Evolutionary conservation across 768 basidiomycete species (phyloP).

Genomic region (Cytidiella melzeri): DNA sequence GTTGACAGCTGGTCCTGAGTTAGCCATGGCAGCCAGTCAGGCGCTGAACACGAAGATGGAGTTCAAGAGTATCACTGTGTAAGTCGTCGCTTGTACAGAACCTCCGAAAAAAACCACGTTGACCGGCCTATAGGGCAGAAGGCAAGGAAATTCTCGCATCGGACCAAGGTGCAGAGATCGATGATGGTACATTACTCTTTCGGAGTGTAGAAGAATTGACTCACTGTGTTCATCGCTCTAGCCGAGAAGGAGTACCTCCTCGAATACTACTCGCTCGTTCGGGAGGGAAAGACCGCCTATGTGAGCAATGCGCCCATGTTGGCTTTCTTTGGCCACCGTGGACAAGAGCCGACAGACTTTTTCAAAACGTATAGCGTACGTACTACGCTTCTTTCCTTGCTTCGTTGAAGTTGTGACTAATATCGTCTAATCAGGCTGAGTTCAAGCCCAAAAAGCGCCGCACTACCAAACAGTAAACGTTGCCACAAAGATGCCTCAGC

Average conservation of each 20-base stretch:
- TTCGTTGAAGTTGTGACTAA: not conserved
- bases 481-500: too few species aligned
- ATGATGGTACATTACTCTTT: constrained; percentile 11
- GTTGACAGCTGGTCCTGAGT: constrained; percentile 20
- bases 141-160: constrained; percentile 19
- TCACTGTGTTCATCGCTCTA: constrained; percentile 3
- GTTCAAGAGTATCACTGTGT: constrained; percentile 22
- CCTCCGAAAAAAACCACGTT: not conserved
- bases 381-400: not conserved
- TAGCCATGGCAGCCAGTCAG: constrained; percentile 21
- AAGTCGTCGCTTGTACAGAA: not conserved
- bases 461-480: too few species aligned
- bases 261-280: constrained; percentile 28
- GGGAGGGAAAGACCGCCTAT: constrained; percentile 28
- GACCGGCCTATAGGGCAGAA: constrained; percentile 2
- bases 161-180: constrained; percentile 16
- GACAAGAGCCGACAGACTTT: constrained; percentile 15
- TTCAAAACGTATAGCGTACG: constrained; percentile 17
- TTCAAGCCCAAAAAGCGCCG: constrained; percentile 18
- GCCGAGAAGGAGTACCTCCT: constrained; percentile 28
- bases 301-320: constrained; percentile 20
- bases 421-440: constrained; percentile 8
- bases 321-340: constrained; percentile 16
- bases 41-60: constrained; percentile 20
- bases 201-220: too few species aligned